Evolutionary conservation across 1,139 yeast species (phyloP), one percentile per base, ranked within the genome.

Genomic region (Blastobotrys ciferrii): DNA sequence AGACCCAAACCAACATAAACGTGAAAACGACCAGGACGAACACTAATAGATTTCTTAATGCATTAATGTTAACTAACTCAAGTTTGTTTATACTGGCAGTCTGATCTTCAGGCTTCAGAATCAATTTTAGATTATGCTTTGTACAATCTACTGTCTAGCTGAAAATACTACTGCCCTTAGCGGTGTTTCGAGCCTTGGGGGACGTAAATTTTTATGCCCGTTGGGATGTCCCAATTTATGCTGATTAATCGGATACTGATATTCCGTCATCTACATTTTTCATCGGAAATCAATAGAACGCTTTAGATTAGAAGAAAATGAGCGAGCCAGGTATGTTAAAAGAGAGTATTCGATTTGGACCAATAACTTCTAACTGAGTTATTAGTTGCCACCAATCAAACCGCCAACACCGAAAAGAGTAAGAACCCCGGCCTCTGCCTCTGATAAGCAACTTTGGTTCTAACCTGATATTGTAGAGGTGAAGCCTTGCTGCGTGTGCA

Each of bases 401-500:
- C 38, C 12, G 38, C 18, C 5, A 33, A 33, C 15, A 32, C 13
- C 38, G 38, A 33, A 33, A 33, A 13, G 4, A 33, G 38, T 33
- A 33, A 33, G 38, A 7, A 17, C 7, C 5, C 35, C 12, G 13
- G 5, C 9, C 9, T 23, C 5, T 5, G 5, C 13, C 5, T 32
- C 5, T 6, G 35, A 6, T 5, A n/a, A 32, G 15, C 12, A 32
- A 6, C 13, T 6, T n/a, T 14, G 12, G 35, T 6, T 18, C 42
- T 38, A 28, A 38, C 32, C 25, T 14, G 32, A 6, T 12, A 15
- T 9, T 14, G 11, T 19, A 58, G 60, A 87, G 65, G 94, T 94
- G 57, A 92, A 91, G 72, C 97, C 98, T 53, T 92, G 98, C 70
- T 92, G 98, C 63, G 98, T 92, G 28, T 92, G 98, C 69, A 78